Conservation (phyloP, 352 stramenopile species). For the Globisporangium uncinulatum region DNA sequence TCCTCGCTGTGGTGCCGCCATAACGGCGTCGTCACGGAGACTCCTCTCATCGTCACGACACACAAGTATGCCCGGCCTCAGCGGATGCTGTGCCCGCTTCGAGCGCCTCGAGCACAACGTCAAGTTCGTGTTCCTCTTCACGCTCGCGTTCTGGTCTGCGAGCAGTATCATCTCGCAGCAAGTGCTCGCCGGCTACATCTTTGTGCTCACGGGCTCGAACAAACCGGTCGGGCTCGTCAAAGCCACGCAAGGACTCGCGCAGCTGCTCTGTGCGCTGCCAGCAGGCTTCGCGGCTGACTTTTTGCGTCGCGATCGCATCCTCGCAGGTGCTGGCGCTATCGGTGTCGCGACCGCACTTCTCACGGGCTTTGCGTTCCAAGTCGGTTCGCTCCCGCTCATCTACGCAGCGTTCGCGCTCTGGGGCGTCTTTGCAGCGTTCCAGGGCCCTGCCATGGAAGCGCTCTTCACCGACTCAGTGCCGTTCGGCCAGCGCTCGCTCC, state of each 20-base stretch:
- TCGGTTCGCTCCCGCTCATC: slow-evolving; percentile 38
- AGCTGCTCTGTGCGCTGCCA: slow-evolving; percentile 46
- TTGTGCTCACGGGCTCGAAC: slow-evolving; percentile 47
- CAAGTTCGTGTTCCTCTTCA: slow-evolving; percentile 69
- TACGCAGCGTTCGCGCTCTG: slow-evolving; percentile 69
- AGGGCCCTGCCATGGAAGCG: slow-evolving; percentile 69
- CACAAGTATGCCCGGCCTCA: not conserved
- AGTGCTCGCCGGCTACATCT: slow-evolving; percentile 53
- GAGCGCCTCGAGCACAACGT: slow-evolving; percentile 55
- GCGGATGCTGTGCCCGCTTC: not conserved
- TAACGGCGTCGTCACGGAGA: too few species aligned
- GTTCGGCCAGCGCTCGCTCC: slow-evolving; percentile 51
- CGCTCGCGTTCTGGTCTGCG: slow-evolving; percentile 50
- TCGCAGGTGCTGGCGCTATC: slow-evolving; percentile 30
- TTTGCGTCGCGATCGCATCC: slow-evolving; percentile 44
- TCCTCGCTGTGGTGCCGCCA: too few species aligned
- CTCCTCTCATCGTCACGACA: too few species aligned
- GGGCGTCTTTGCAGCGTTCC: slow-evolving; percentile 73
- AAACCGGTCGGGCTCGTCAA: slow-evolving; percentile 33
- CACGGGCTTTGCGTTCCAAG: slow-evolving; percentile 38
- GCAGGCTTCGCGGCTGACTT: slow-evolving; percentile 52
- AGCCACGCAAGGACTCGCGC: slow-evolving; percentile 42
- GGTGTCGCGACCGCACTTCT: slow-evolving; percentile 32
- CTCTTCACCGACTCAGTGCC: slow-evolving; percentile 84
- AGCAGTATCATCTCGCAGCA: slow-evolving; percentile 59